Evolutionary conservation across 305 asterid genomes (phyloP), one percentile per base, ranked within the genome.

Genomic region (Petunia hybrid): DNA sequence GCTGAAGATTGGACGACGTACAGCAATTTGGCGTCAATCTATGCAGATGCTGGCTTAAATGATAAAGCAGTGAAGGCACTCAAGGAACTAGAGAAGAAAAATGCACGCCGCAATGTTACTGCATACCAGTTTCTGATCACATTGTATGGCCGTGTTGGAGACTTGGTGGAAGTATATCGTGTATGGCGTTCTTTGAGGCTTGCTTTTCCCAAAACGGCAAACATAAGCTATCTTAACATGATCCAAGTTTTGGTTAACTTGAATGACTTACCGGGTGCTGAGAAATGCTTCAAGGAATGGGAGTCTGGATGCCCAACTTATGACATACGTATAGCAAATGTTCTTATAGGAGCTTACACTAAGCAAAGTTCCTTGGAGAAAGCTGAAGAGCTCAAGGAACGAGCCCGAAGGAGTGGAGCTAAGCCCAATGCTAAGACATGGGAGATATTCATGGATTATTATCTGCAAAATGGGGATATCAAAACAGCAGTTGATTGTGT

Each of bases 241-340:
- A 95, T 92, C 62, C 97, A 89, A 60, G 92, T 88, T 66, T 81
- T 95, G 87, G 93, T 94, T 65, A 92, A 90, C 64, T 83, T 92
- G 85, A 88, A 95, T 69, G 99, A 95, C 87, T 66, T 94, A 79
- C 97, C 98, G 2, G 98, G 97, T 82, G 98, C 99, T 4, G 98
- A 94, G 89, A 91, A 92, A 85, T 95, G 97, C 86, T 94, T 89
- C 87, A 87, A 83, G 76, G 99, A 95, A 81, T 95, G 97, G 98
- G 88, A 86, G 67, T 85, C 90, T 64, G 86, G 83, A 40, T 82
- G 82, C 83, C 80, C 92, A 43, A 85, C 85, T 77, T 92, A 89
- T 80, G 99, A 95, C 83, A 88, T 94, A 57, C 98, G 97, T 39
- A 69, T 94, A 41, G 95, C 84, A 5, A 95, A 95, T 73, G 92